phyloP scores from a whole-genome alignment of 768 basidiomycete genomes.

The Leccinum subtestaceum region DNA sequence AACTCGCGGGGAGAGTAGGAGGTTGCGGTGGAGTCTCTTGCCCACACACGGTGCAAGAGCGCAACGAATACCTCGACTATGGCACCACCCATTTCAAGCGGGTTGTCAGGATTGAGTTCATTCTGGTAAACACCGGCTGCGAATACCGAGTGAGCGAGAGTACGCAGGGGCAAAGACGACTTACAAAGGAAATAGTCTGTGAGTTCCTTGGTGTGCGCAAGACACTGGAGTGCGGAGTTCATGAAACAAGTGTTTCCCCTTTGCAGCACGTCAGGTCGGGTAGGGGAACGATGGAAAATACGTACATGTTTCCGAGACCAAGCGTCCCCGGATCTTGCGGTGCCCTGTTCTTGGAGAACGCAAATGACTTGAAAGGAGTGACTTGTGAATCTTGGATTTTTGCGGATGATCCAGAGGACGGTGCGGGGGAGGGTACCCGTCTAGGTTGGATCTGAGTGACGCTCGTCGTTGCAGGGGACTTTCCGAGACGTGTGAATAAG shows the following conservation, averaged over 20 bases:
- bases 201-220: slow-evolving; percentile 88
- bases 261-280: slow-evolving; percentile 13
- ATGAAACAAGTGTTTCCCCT: slow-evolving; percentile 99
- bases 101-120: slow-evolving; percentile 93
- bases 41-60: slow-evolving; percentile 88
- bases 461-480: slow-evolving; percentile 19
- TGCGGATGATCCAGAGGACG: slow-evolving; percentile 19
- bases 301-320: slow-evolving; percentile 86
- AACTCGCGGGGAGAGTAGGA: slow-evolving; percentile 94
- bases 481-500: slow-evolving; percentile 52
- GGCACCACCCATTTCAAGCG: slow-evolving; percentile 98
- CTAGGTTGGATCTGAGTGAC: slow-evolving; percentile 24
- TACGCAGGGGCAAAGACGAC: slow-evolving; percentile 4
- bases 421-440: slow-evolving; percentile 22
- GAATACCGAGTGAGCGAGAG: background rate
- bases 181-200: slow-evolving; percentile 90
- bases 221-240: slow-evolving; percentile 97
- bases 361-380: slow-evolving; percentile 31
- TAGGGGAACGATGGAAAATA: slow-evolving; percentile 10
- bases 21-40: slow-evolving; percentile 41
- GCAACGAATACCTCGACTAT: slow-evolving; percentile 89
- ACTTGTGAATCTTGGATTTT: slow-evolving; percentile 28
- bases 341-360: slow-evolving; percentile 37
- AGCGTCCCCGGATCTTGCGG: slow-evolving; percentile 68
- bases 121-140: slow-evolving; percentile 75